Evolutionary conservation across 2,329 filamentous ascomycete species (phyloP).

Genomic region (Aspergillus sergii): DNA sequence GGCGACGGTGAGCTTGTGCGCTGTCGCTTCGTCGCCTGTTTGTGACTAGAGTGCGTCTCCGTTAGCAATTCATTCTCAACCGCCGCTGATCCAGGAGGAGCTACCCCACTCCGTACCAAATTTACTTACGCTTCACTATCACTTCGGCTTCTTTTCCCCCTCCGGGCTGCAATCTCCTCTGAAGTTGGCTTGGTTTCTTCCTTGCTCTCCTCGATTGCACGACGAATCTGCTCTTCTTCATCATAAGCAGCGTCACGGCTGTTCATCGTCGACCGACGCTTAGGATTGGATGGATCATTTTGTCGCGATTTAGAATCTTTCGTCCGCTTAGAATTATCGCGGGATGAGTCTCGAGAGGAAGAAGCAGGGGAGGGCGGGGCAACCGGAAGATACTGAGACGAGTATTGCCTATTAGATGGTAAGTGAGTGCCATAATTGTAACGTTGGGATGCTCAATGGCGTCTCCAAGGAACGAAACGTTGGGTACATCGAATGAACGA

Average conservation of each 20-base stretch:
- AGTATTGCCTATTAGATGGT: constrained; percentile 56
- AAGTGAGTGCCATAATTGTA: constrained; percentile 28
- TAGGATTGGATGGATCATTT: constrained; percentile 63
- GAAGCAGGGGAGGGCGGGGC: constrained; percentile 51
- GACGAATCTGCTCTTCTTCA: constrained; percentile 84
- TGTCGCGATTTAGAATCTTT: constrained; percentile 50
- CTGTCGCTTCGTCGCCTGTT: constrained; percentile 74
- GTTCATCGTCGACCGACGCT: constrained; percentile 95
- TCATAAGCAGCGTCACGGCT: constrained; percentile 94
- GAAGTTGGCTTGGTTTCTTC: constrained; percentile 65
- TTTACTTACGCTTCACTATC: constrained; percentile 87
- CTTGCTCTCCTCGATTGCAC: constrained; percentile 94
- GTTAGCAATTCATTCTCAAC: constrained; percentile 27
- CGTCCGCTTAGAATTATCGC: constrained; percentile 40
- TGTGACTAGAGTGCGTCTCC: constrained; percentile 60
- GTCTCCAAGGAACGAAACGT: background rate
- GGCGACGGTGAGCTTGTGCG: constrained; percentile 77
- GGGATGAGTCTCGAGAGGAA: constrained; percentile 48
- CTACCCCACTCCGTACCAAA: background rate
- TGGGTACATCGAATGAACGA: background rate
- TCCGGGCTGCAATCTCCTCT: constrained; percentile 61
- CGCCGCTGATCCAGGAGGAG: background rate
- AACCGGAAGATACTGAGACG: constrained; percentile 66
- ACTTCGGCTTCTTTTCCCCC: constrained; percentile 81
- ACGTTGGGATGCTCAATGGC: background rate